Conservation (phyloP, 306 rosid species). For the Cucumis sativus region DNA sequence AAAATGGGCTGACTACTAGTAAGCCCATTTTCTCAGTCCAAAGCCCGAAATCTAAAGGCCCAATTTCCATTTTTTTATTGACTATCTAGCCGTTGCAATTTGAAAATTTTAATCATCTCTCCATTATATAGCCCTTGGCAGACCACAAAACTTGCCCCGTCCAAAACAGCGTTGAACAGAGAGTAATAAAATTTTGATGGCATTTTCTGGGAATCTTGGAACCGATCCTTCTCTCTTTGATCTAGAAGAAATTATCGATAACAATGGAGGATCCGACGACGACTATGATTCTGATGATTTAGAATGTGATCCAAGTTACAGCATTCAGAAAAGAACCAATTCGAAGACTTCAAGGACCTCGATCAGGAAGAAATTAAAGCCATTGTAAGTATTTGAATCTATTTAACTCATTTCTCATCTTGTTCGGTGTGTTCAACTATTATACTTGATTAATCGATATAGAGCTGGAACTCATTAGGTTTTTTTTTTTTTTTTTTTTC, state of each 20-base stretch:
- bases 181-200: slow-evolving; percentile 21
- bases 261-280: slow-evolving; percentile 23
- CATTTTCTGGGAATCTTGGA: neutral
- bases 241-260: slow-evolving; percentile 12
- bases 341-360: slow-evolving; percentile 33
- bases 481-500: neutral
- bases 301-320: slow-evolving; percentile 26
- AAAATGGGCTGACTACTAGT: neutral
- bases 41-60: neutral
- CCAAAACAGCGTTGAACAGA: neutral
- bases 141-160: neutral
- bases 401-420: neutral
- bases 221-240: neutral
- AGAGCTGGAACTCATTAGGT: neutral
- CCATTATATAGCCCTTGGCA: neutral
- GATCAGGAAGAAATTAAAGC: slow-evolving; percentile 24
- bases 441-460: neutral
- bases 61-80: neutral
- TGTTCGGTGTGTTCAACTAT: neutral
- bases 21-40: neutral
- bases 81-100: neutral
- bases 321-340: slow-evolving; percentile 28
- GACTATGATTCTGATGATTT: slow-evolving; percentile 29
- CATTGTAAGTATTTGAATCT: slow-evolving; percentile 19
- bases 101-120: neutral